Base-by-base conservation (phyloP, 164 flowering plant species). In the Sedum album region DNA sequence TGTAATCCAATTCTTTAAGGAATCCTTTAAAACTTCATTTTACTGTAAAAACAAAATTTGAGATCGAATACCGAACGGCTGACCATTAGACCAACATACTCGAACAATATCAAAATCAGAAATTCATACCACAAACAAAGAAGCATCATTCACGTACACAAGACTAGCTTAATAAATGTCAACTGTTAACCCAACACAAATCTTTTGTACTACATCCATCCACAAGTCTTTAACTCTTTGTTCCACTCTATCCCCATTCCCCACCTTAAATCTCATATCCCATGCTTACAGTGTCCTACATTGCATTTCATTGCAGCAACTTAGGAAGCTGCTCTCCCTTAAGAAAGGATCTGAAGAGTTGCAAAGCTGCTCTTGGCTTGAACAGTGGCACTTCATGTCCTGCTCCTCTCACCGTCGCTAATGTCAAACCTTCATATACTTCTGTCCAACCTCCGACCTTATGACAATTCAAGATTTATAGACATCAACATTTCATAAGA, bases 371-470 rank as follows among this genome's bases (percentile, higher is more conserved):
- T 78, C 85, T 82, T 0, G 96, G 96, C 83, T 86, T 88, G 83
- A 85, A 79, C 3, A 90, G 75, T 33, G 97, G 94, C 20, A 91
- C 97, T 75, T 91, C 97, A 74, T 91, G 97, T 2, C 97, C 97
- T 65, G 97, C 97, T 18, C 95, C 97, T 81, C 97, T 82, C 46
- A 88, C 95, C 20, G 93, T 91, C 68, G 88, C 97, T 77, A 91
- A 91, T 42, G 97, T 91, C 35, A 91, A 76, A 69, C 95, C 97
- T 73, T 87, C 79, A 62, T 91, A 91, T 5, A 84, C 87, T 76
- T 91, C 95, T 60, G 93, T 91, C 97, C 95, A 91, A 1, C 97
- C 97, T 75, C 93, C 97, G 67, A 91, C 97, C 96, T 88, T 61
- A 75, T 73, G n/a, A 21, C 68, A 68, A 38, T 23, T 17, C n/a